Conservation (phyloP, 2,329 filamentous ascomycete genomes). For the Colletotrichum gloeosporioides region DNA sequence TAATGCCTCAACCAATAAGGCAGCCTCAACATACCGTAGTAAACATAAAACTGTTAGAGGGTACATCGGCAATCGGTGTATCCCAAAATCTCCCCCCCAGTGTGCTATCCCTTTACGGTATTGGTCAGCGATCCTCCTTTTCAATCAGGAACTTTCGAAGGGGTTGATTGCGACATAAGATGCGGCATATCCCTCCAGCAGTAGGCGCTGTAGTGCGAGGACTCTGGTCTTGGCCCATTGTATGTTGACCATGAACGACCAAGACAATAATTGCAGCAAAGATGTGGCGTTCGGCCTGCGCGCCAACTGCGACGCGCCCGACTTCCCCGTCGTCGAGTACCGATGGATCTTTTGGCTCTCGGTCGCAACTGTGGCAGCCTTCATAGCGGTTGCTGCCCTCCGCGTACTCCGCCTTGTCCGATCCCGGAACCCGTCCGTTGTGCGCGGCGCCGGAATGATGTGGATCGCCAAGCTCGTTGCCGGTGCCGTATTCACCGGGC, state of each 20-base stretch:
- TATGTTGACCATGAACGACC: background rate
- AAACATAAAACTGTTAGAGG: background rate
- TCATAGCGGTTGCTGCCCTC: background rate
- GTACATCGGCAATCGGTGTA: background rate
- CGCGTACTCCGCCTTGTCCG: background rate
- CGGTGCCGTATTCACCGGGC: background rate
- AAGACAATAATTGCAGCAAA: background rate
- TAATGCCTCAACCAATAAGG: background rate
- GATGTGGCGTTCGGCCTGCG: background rate
- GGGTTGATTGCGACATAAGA: background rate
- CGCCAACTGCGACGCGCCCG: background rate
- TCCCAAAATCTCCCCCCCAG: background rate
- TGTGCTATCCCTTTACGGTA: no score
- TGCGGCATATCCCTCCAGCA: rapidly evolving
- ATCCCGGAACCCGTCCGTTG: background rate
- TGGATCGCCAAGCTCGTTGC: background rate
- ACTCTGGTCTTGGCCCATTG: background rate
- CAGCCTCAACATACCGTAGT: background rate
- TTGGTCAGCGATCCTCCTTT: background rate
- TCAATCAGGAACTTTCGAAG: background rate
- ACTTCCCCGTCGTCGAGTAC: background rate
- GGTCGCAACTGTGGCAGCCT: background rate
- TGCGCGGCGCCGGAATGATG: background rate
- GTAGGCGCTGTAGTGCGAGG: rapidly evolving
- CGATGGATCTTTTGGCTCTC: background rate